These are phyloP conservation scores for Taxillus chinensis DNA, from an alignment of 164 flowering plant species.

Conservation along the genomic window DNA sequence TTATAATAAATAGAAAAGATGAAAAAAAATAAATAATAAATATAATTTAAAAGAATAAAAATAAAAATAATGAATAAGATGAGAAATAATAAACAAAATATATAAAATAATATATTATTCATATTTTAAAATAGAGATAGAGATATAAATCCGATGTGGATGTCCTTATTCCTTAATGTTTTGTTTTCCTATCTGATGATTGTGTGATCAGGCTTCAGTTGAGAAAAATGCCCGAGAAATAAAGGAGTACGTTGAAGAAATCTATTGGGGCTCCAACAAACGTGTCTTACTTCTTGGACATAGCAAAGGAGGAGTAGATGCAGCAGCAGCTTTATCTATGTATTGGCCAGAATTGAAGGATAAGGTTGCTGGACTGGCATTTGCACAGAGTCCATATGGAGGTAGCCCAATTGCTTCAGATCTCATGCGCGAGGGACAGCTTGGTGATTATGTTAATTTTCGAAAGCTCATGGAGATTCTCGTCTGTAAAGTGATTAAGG, in stretches of 20 bases:
- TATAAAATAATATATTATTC: no score
- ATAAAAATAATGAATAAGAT: no score
- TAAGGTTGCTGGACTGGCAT: slow-evolving; percentile 87
- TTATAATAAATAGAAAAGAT: no score
- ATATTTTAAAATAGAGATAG: no score
- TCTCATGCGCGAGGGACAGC: slow-evolving; percentile 84
- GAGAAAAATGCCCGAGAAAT: slow-evolving; percentile 88
- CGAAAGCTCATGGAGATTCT: slow-evolving; percentile 75
- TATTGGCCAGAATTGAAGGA: slow-evolving; percentile 91
- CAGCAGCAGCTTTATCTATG: slow-evolving; percentile 88
- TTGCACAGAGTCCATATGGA: slow-evolving; percentile 95
- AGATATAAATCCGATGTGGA: no score
- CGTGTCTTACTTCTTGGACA: slow-evolving; percentile 92
- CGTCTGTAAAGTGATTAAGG: slow-evolving; percentile 88
- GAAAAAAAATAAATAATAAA: no score
- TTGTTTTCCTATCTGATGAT: slow-evolving; percentile 6
- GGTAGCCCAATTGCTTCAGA: slow-evolving; percentile 96
- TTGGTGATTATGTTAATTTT: slow-evolving; percentile 79
- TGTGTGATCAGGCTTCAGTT: slow-evolving; percentile 65
- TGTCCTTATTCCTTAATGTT: background rate
- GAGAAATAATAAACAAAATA: no score
- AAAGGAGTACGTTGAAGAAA: slow-evolving; percentile 84
- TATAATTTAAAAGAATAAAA: no score
- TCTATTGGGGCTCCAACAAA: slow-evolving; percentile 85
- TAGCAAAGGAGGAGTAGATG: slow-evolving; percentile 95